Base-by-base conservation (phyloP, 768 basidiomycete species). In the Lentinula lateritia region DNA sequence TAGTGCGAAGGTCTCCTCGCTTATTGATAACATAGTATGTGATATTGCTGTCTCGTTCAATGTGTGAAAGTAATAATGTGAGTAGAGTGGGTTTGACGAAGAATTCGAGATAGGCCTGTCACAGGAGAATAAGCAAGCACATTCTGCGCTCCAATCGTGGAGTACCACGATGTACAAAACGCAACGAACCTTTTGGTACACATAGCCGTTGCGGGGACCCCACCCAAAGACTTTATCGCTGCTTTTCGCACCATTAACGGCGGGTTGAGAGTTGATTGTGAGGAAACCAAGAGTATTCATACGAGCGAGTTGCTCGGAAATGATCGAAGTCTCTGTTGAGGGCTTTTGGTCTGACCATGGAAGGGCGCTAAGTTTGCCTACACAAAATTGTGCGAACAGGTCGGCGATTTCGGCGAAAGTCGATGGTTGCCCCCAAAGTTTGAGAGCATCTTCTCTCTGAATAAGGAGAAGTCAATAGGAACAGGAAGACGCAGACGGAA, bases 1-100 rank as follows among this genome's bases (percentile, higher is more conserved):
- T 99, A 53, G 97, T 98, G 60, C 89, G 85, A 54, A 99, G 78
- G 72, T 98, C 95, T 43, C 97, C 97, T 45, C 88, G 85, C 73
- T 90, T 93, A 83, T 98, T 98, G 73, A 98, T 96, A 52, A 95
- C 93, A 68, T 98, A 96, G 80, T 98, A 99, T 2, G 95, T 98
- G 69, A 96, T 90, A 66, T 88, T 85, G 62, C 83, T 83, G 68
- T 97, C 93, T 16, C 87, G 85, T 69, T 95, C 92, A 66, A 98
- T 93, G 60, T 90, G 83, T 16, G 85, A 78, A 53, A 95, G 81
- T 42, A 95, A 85, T 43, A 87, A 74, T 38, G 82, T 80, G 50
- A 96, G 82, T 34, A 95, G 78, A 56, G 81, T 76, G 0, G 93
- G 89, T 43, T 83, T 82, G 55, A 95, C 93, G 71, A 97, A 97